Base-by-base conservation (phyloP, 2,329 filamentous ascomycete species). In the Grosmannia huntii region DNA sequence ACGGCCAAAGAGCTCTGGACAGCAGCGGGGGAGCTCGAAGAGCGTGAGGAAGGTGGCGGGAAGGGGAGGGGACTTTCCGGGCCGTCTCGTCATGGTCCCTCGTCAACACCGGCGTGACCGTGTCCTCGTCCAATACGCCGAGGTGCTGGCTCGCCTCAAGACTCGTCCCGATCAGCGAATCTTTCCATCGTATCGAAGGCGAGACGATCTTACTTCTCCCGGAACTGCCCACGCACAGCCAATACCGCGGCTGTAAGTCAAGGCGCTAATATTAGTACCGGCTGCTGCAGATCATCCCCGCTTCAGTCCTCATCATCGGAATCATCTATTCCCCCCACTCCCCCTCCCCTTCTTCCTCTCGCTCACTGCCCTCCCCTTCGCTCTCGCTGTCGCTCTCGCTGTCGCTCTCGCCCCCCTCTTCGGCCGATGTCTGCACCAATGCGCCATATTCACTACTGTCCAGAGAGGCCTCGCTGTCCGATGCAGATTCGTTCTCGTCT, bases 91-190 rank as follows among this genome's bases (percentile, higher is more conserved):
- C 12, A 5, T 14, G 36, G 12, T 16, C 14, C 36, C 12, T 16
- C 58, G 23, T 57, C 59, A 19, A 56, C 48, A 38, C 60, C 3
- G 58, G 53, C 27, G 62, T 64, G 19, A 74, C 73, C 23, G 70
- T 71, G 28, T 67, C 53, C 44, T 66, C 64, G 61, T 79, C 75
- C 1, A 83, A 68, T 2, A 66, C 66, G 16, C 81, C 81, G 50
- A 77, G 72, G 56, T 75, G 69, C 59, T 76, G 77, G 3, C 74
- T 72, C 7, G 72, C 66, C 25, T 74, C 67, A 58, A 82, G 69
- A 51, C 70, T 68, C 36, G 68, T 66, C 4, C 68, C 62, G 25
- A 77, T 67, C 3, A 77, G 48, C 23, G 2, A 19, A 50, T 50
- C 16, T 49, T 49, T 11, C 23, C 48, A 28, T 50, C 23, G 7